Evolutionary conservation across 441 rosid genomes (phyloP).

Genomic region (Erodium trifolium): DNA sequence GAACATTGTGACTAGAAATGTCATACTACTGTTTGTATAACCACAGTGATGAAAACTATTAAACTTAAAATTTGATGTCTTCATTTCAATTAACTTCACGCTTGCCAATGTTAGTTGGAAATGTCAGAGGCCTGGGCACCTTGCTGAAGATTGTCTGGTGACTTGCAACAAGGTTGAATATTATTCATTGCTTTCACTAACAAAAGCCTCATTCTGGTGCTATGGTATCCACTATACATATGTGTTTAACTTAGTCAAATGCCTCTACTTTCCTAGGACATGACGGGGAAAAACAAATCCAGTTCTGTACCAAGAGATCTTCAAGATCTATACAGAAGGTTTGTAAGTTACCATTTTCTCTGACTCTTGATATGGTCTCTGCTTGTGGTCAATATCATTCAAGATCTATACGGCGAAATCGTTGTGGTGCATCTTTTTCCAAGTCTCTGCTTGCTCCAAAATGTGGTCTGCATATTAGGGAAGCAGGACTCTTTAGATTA

Average conservation of each 20-base stretch:
- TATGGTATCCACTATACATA: constrained; percentile 6
- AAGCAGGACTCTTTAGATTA: background rate
- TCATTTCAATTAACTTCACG: constrained; percentile 1
- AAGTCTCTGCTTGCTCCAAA: background rate
- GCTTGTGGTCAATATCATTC: too few species aligned
- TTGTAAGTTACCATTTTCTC: constrained; percentile 5
- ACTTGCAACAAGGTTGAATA: constrained; percentile 29
- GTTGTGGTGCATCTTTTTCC: background rate
- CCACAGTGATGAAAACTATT: background rate
- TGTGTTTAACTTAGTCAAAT: constrained; percentile 5
- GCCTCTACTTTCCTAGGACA: constrained; percentile 23
- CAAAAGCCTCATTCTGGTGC: constrained; percentile 2
- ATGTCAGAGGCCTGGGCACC: constrained; percentile 67
- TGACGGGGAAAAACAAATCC: constrained; percentile 23
- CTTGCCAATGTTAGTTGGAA: constrained; percentile 37
- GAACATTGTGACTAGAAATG: background rate
- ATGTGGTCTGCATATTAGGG: background rate
- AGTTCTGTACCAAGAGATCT: constrained; percentile 45
- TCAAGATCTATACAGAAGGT: constrained; percentile 55
- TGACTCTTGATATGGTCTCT: background rate
- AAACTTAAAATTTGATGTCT: background rate
- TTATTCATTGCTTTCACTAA: background rate
- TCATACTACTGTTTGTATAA: background rate
- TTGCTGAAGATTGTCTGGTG: constrained; percentile 56
- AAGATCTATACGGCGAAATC: background rate